Evolutionary conservation across 2,329 filamentous ascomycete species (phyloP).

Genomic region (Graphilbum fragrans): DNA sequence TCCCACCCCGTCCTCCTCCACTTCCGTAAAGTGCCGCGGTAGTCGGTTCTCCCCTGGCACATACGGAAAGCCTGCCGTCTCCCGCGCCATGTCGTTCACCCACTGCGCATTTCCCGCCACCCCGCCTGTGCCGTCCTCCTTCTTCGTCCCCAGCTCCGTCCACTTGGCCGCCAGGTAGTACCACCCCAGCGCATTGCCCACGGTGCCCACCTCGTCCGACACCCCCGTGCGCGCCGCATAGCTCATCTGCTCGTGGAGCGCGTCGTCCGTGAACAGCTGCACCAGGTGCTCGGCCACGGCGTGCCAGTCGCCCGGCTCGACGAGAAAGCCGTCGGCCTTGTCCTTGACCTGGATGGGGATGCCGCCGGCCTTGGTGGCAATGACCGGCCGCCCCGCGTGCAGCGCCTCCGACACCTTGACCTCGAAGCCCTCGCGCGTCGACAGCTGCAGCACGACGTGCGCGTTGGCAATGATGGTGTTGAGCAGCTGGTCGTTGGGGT

Average conservation of each 20-base stretch:
- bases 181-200: slow-evolving; percentile 67
- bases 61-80: slow-evolving; percentile 50
- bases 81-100: slow-evolving; percentile 64
- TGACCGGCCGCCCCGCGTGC: slow-evolving; percentile 67
- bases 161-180: slow-evolving; percentile 63
- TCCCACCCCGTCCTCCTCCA: too few species aligned
- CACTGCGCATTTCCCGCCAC: slow-evolving; percentile 44
- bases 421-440: slow-evolving; percentile 73
- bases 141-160: slow-evolving; percentile 37
- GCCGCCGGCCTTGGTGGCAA: slow-evolving; percentile 64
- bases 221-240: slow-evolving; percentile 52
- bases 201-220: slow-evolving; percentile 71
- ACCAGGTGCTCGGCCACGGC: slow-evolving; percentile 57
- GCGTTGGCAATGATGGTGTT: slow-evolving; percentile 64
- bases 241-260: slow-evolving; percentile 55
- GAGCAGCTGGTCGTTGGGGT: slow-evolving; percentile 68
- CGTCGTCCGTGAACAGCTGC: slow-evolving; percentile 51
- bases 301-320: slow-evolving; percentile 57
- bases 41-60: slow-evolving; percentile 46
- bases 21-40: slow-evolving; percentile 33
- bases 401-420: slow-evolving; percentile 78
- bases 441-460: slow-evolving; percentile 65
- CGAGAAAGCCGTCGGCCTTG: slow-evolving; percentile 60
- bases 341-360: slow-evolving; percentile 70
- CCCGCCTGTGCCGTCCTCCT: slow-evolving; percentile 10